Evolutionary conservation across 192 early-diverging fungal genomes (phyloP), one percentile per base, ranked within the genome.

Genomic region (Radiomyces spectabilis): DNA sequence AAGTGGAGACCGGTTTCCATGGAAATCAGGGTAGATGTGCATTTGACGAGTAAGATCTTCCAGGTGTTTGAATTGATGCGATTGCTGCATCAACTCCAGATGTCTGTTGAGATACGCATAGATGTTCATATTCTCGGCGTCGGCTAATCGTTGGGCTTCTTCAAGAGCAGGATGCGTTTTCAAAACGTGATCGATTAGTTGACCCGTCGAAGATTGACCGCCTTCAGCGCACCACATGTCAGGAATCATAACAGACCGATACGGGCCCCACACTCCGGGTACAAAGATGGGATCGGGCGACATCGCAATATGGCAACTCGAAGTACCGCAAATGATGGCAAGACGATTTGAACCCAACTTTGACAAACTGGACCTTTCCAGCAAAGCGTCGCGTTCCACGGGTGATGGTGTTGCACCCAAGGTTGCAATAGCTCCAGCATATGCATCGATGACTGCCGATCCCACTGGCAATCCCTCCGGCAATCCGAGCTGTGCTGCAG

Each of bases 11-110:
- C 88, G 74, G 54, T 88, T 88, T 2, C 88, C 88, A 59, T 90
- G 85, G 54, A 76, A 79, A 61, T 90, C 88, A n/a, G 88, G 88
- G 7, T 80, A 75, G 40, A 88, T 58, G 44, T 88, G 86, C 6
- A 86, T 31, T 45, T 66, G 29, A 29, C 51, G 63, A n/a, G 65
- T 65, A 16, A 78, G 62, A n/a, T 59, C 51, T 3, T 60, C 64
- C 5, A 63, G 41, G 44, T 71, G 51, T 6, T 40, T 25, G 0
- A 61, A 8, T 1, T 61, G 30, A 18, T 51, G 54, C n/a, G 41
- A 41, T 18, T 57, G 25, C 19, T 66, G 53, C 2, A 81, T n/a
- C 12, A 12, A 13, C 1, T 42, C 43, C 21, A 85, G 43, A 51
- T 61, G 60, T 15, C 49, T 39, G 42, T 85, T 82, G n/a, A 87